phyloP scores from a whole-genome alignment of 768 basidiomycete genomes.

The Tulasnella calospora region DNA sequence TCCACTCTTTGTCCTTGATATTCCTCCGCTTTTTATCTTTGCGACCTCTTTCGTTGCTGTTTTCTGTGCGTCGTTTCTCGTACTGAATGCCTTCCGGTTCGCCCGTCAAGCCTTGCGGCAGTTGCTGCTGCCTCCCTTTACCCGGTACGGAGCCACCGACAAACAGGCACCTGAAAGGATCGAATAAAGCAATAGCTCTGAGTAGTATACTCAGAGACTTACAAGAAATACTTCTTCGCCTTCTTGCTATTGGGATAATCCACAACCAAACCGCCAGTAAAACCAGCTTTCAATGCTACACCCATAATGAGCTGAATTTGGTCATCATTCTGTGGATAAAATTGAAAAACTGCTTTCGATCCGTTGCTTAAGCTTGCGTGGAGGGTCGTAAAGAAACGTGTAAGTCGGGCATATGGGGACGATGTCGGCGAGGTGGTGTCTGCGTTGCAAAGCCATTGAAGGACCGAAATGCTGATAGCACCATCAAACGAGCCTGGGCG shows the following conservation, averaged over 20 bases:
- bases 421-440: conserved; percentile 87
- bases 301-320: conserved; percentile 93
- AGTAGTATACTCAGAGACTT: background rate
- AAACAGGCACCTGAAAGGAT: conserved; percentile 56
- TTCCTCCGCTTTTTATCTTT: conserved; percentile 65
- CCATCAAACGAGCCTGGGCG: conserved; percentile 96
- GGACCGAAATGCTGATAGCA: conserved; percentile 96
- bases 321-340: conserved; percentile 96
- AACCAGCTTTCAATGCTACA: conserved; percentile 89
- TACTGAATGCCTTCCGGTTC: conserved; percentile 58
- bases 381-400: conserved; percentile 87
- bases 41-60: conserved; percentile 48
- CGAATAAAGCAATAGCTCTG: background rate
- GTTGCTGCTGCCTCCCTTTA: conserved; percentile 42
- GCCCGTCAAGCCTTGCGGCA: conserved; percentile 74
- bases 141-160: conserved; percentile 65
- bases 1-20: conserved; percentile 77
- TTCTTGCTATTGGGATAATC: conserved; percentile 98
- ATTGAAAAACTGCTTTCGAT: conserved; percentile 82
- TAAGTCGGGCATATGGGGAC: conserved; percentile 78
- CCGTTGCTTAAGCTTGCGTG: conserved; percentile 82
- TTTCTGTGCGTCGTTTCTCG: conserved; percentile 66
- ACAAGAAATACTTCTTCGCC: conserved; percentile 85
- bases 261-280: conserved; percentile 92
- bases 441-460: conserved; percentile 97